phyloP scores from a whole-genome alignment of 495 filamentous ascomycete species.

The Choiromyces venosus region DNA sequence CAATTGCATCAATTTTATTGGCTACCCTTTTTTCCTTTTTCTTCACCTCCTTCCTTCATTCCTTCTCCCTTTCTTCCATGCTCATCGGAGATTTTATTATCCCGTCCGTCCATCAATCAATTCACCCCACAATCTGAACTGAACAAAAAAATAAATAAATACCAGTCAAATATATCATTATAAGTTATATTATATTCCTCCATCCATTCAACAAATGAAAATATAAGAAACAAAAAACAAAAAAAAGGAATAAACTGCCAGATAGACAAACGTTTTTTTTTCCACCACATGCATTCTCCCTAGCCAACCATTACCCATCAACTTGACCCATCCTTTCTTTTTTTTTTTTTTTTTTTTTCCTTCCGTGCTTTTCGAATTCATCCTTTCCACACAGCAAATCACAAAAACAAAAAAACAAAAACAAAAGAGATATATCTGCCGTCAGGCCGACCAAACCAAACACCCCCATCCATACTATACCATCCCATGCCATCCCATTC shows the following conservation, averaged over 20 bases:
- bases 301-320: not conserved
- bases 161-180: slow-evolving; percentile 3
- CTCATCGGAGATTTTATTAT: not conserved
- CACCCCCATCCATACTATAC: no score
- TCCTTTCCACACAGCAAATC: no score
- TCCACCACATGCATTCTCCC: not conserved
- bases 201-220: not conserved
- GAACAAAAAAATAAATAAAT: slow-evolving; percentile 6
- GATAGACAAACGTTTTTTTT: slow-evolving; percentile 15
- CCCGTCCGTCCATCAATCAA: no score
- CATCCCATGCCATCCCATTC: no score
- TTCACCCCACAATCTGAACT: not conserved
- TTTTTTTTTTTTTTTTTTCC: not conserved
- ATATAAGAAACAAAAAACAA: slow-evolving; percentile 2
- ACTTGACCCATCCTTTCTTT: not conserved
- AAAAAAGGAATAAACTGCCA: slow-evolving; percentile 4
- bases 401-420: no score
- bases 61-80: slow-evolving; percentile 7
- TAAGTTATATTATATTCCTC: not conserved
- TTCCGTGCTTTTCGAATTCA: not conserved
- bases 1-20: slow-evolving; percentile 1
- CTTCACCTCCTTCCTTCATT: not conserved
- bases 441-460: not conserved
- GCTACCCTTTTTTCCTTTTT: not conserved
- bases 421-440: not conserved